A percentile compares a stretch with the other conserved stretches of the same genome.
phyloP scores from a whole-genome alignment of 768 basidiomycete genomes.

The Candolleomyces aberdarensis region DNA sequence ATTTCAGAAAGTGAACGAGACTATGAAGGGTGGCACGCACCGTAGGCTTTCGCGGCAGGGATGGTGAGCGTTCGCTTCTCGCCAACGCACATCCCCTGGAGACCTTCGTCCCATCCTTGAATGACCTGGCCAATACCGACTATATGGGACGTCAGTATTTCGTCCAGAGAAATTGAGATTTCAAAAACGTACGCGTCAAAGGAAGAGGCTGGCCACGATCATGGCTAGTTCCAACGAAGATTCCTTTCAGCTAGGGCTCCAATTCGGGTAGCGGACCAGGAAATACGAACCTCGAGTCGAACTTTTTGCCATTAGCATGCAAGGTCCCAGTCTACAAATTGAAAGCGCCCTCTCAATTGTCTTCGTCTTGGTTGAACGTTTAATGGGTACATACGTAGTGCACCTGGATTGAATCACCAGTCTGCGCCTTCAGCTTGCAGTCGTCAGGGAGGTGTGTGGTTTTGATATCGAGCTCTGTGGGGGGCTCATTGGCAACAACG shows the following conservation, averaged over 20 bases:
- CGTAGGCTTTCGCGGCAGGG: slow-evolving; percentile 77
- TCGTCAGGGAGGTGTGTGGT: slow-evolving; percentile 56
- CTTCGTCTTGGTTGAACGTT: background rate
- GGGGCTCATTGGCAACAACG: slow-evolving; percentile 41
- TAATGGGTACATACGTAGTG: slow-evolving; percentile 57
- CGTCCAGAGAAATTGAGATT: background rate
- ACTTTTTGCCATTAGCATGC: slow-evolving; percentile 72
- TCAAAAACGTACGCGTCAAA: slow-evolving; percentile 55
- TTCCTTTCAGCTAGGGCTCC: background rate
- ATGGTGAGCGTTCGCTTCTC: slow-evolving; percentile 92
- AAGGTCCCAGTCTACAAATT: slow-evolving; percentile 71
- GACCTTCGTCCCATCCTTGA: slow-evolving; percentile 81
- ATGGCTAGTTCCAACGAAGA: background rate
- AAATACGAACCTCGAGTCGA: slow-evolving; percentile 75
- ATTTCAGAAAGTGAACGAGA: background rate
- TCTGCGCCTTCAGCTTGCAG: slow-evolving; percentile 52
- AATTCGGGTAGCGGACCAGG: background rate
- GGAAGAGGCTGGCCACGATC: slow-evolving; percentile 76
- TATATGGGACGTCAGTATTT: slow-evolving; percentile 21
- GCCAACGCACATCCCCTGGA: slow-evolving; percentile 78
- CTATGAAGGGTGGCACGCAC: slow-evolving; percentile 40
- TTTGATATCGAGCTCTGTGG: slow-evolving; percentile 58
- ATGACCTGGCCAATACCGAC: slow-evolving; percentile 84
- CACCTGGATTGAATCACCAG: slow-evolving; percentile 64
- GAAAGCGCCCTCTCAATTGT: background rate